Evolutionary conservation across 2,329 filamentous ascomycete genomes (phyloP).

Genomic region (Fusarium xyrophilum): DNA sequence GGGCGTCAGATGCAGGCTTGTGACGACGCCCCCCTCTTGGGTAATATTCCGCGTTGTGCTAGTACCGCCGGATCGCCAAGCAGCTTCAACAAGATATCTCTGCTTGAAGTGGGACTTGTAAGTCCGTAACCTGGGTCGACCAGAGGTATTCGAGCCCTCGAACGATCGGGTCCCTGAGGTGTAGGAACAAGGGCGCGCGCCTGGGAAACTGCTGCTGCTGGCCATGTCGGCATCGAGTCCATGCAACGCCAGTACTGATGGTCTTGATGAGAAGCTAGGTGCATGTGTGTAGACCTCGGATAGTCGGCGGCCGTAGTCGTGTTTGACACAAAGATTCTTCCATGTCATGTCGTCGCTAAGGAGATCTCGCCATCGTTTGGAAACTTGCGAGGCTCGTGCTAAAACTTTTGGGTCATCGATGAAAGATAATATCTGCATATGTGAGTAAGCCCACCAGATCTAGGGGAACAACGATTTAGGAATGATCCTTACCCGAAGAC

Average conservation of each 20-base stretch:
- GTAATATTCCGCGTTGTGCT: slow-evolving; percentile 88
- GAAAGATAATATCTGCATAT: slow-evolving; percentile 84
- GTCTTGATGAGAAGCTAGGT: slow-evolving; percentile 42
- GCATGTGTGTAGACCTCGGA: slow-evolving; percentile 57
- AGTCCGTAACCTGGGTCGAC: slow-evolving; percentile 70
- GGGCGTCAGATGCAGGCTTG: slow-evolving; percentile 88
- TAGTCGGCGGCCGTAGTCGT: slow-evolving; percentile 76
- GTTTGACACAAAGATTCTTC: slow-evolving; percentile 96
- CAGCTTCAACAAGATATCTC: slow-evolving; percentile 93
- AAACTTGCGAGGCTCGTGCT: slow-evolving; percentile 94
- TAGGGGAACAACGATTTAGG: neutral
- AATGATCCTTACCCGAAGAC: slow-evolving; percentile 74
- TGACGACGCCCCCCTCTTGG: slow-evolving; percentile 95
- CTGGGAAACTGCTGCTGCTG: slow-evolving; percentile 54
- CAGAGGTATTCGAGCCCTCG: slow-evolving; percentile 52
- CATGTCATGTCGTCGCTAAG: slow-evolving; percentile 97
- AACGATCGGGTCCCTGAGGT: slow-evolving; percentile 59
- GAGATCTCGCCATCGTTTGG: slow-evolving; percentile 88
- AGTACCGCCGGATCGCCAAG: slow-evolving; percentile 91
- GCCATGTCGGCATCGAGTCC: slow-evolving; percentile 48
- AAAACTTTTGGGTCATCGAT: slow-evolving; percentile 96
- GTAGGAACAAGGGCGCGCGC: slow-evolving; percentile 49
- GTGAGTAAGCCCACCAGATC: neutral
- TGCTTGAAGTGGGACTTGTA: slow-evolving; percentile 99
- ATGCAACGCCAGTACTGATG: slow-evolving; percentile 43